Percentiles rank a stretch among this genome's conserved stretches.
These are phyloP conservation scores for Vitis rotundifolia DNA, from an alignment of 164 flowering plant genomes.

Conservation along the genomic window DNA sequence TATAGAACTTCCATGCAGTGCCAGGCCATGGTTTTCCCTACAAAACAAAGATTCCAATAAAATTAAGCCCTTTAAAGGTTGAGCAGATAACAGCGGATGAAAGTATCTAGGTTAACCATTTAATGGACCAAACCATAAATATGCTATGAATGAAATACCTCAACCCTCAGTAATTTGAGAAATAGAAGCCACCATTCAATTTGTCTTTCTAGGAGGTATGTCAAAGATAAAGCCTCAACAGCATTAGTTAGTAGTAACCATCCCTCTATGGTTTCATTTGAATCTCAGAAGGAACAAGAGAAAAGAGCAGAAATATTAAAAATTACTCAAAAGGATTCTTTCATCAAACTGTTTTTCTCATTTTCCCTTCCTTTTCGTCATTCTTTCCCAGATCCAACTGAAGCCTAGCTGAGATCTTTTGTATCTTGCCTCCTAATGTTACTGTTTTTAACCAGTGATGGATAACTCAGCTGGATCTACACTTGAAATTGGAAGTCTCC, in stretches of 20 bases:
- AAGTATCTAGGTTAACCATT: background rate
- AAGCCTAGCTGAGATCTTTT: too few species aligned
- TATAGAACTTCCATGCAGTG: slow-evolving; percentile 81
- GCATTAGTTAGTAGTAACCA: too few species aligned
- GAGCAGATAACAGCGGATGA: background rate
- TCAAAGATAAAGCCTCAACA: background rate
- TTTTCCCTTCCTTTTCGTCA: too few species aligned
- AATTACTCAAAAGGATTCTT: too few species aligned
- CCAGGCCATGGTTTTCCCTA: slow-evolving; percentile 91
- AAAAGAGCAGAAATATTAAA: too few species aligned
- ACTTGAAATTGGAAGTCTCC: background rate
- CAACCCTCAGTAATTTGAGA: background rate
- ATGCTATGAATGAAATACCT: background rate
- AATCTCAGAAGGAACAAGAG: too few species aligned
- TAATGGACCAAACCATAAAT: too few species aligned
- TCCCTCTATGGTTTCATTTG: too few species aligned
- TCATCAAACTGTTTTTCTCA: too few species aligned
- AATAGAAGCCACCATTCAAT: background rate
- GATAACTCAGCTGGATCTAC: background rate
- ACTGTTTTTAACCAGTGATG: background rate
- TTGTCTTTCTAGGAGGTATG: background rate
- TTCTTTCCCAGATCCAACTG: too few species aligned
- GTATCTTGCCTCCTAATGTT: too few species aligned
- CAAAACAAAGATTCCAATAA: slow-evolving; percentile 18
- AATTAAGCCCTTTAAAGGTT: background rate